Conservation (phyloP, 1,139 yeast species). For the Yamadazyma triangularis region DNA sequence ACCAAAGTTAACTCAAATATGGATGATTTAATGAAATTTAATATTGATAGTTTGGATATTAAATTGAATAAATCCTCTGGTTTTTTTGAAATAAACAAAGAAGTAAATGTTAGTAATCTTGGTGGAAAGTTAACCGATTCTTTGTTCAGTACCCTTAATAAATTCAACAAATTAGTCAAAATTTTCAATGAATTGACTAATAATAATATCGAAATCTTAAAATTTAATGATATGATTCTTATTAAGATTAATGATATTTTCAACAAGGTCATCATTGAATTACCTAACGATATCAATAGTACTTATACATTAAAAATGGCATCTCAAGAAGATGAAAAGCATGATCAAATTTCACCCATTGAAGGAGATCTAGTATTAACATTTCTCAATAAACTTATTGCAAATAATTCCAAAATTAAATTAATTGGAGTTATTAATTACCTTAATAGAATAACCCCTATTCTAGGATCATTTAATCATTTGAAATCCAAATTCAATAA, state of each 20-base stretch:
- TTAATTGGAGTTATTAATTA: constrained; percentile 31
- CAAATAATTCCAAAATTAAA: constrained; percentile 12
- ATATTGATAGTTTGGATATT: constrained; percentile 17
- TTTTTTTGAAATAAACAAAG: constrained; percentile 26
- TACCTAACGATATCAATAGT: constrained; percentile 14
- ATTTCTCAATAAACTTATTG: constrained; percentile 23
- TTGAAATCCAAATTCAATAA: constrained; percentile 12
- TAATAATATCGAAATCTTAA: constrained; percentile 24
- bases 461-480: constrained; percentile 20
- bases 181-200: constrained; percentile 30
- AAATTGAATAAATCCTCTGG: constrained; percentile 14
- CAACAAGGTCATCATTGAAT: constrained; percentile 19
- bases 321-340: neutral
- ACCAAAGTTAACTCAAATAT: constrained; percentile 14
- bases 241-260: constrained; percentile 26
- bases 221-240: constrained; percentile 25
- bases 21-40: constrained; percentile 28
- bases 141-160: constrained; percentile 27
- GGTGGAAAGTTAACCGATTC: constrained; percentile 6
- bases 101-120: constrained; percentile 22
- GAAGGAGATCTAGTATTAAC: constrained; percentile 14
- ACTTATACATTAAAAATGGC: neutral
- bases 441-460: constrained; percentile 27
- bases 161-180: constrained; percentile 29
- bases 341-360: neutral